Percentiles rank a stretch among this genome's conserved stretches.
phyloP scores from a whole-genome alignment of 768 basidiomycete genomes.

The Wakefieldia striispora region DNA sequence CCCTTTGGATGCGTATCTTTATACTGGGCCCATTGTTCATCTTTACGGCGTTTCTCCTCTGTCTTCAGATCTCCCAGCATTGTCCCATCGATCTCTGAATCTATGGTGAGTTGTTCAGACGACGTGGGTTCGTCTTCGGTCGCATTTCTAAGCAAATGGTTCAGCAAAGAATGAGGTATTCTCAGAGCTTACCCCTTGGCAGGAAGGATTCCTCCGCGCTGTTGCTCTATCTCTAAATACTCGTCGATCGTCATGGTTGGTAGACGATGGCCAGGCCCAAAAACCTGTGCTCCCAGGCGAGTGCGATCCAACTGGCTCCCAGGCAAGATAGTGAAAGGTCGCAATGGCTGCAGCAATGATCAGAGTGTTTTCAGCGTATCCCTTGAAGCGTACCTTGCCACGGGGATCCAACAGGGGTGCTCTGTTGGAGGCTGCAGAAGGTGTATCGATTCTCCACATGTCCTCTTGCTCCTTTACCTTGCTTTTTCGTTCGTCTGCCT shows the following conservation, averaged over 20 bases:
- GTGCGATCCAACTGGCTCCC: slow-evolving; percentile 65
- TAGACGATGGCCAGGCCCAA: slow-evolving; percentile 76
- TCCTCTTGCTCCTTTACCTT: slow-evolving; percentile 46
- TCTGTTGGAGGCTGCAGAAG: slow-evolving; percentile 42
- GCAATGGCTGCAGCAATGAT: slow-evolving; percentile 58
- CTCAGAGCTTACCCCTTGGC: slow-evolving; percentile 71
- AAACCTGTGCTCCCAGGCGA: slow-evolving; percentile 76
- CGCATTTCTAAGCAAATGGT: slow-evolving; percentile 47
- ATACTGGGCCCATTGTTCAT: slow-evolving; percentile 89
- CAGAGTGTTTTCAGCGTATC: background rate
- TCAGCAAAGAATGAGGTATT: slow-evolving; percentile 4
- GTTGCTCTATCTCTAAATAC: slow-evolving; percentile 82
- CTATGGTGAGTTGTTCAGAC: slow-evolving; percentile 73
- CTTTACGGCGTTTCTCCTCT: slow-evolving; percentile 78
- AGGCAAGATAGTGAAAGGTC: slow-evolving; percentile 92
- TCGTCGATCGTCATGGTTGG: slow-evolving; percentile 97
- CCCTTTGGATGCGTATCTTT: slow-evolving; percentile 86
- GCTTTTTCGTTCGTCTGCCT: slow-evolving; percentile 37
- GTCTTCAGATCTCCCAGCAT: slow-evolving; percentile 59
- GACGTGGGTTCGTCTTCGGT: slow-evolving; percentile 67
- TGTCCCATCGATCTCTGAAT: slow-evolving; percentile 85
- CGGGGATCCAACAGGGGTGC: slow-evolving; percentile 69
- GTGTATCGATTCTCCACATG: slow-evolving; percentile 74
- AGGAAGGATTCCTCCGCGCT: slow-evolving; percentile 82
- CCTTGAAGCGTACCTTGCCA: slow-evolving; percentile 59